Conservation (phyloP, 1,284 basidiomycete species). For the Takashimella koratensis region DNA sequence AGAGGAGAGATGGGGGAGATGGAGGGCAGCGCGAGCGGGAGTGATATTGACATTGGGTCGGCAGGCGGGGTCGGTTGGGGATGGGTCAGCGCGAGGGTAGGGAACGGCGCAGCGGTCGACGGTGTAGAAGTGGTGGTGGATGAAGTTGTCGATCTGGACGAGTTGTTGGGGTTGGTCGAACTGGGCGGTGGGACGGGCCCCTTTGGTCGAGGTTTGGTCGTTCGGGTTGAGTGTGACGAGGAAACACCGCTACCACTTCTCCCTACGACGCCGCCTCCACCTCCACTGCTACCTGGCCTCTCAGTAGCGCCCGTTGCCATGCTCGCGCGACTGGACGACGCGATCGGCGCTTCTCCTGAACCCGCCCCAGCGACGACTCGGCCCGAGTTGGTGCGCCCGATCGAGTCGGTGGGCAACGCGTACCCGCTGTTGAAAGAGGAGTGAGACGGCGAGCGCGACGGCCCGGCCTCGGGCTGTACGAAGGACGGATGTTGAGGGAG, state of each 20-base stretch:
- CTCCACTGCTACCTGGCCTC: neutral
- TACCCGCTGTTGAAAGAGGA: too few species aligned
- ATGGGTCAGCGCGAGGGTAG: too few species aligned
- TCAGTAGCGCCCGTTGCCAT: neutral
- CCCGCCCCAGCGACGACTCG: neutral
- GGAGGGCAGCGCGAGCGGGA: neutral
- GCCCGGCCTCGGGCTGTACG: neutral
- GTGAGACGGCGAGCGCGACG: too few species aligned
- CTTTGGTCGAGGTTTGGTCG: neutral
- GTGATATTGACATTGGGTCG: neutral
- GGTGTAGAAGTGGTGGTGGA: neutral
- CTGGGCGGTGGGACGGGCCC: neutral
- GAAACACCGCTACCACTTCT: neutral
- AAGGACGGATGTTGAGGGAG: neutral
- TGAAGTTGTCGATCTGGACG: neutral
- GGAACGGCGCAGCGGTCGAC: too few species aligned
- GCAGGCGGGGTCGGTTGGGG: neutral
- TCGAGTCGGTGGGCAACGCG: neutral
- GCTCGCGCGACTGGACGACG: too few species aligned
- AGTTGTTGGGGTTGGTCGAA: neutral
- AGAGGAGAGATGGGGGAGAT: neutral
- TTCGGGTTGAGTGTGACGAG: neutral
- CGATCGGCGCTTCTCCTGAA: too few species aligned
- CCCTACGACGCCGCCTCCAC: neutral
- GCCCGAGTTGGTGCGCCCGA: neutral